Conservation (phyloP, 148 eudicot species). For the Fagopyrum esculentum region DNA sequence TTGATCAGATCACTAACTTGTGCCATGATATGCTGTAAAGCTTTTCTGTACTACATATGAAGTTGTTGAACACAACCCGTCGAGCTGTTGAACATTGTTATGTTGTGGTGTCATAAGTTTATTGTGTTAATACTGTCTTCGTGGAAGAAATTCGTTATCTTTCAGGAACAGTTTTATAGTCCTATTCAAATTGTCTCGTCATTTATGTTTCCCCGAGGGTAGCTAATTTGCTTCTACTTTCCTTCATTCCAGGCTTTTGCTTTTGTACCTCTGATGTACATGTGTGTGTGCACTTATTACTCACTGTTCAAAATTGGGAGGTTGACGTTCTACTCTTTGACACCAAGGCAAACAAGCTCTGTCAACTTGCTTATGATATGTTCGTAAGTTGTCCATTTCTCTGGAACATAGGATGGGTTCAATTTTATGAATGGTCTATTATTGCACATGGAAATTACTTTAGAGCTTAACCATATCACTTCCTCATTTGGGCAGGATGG, state of each 20-base stretch:
- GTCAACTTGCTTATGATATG: constrained; percentile 92
- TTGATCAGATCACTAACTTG: neutral
- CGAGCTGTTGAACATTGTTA: neutral
- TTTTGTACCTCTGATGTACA: constrained; percentile 85
- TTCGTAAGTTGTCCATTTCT: constrained; percentile 54
- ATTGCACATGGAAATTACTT: neutral
- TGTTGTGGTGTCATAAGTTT: neutral
- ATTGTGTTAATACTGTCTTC: neutral
- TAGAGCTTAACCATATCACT: neutral
- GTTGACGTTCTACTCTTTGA: constrained; percentile 83
- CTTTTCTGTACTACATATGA: neutral
- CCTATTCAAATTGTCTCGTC: neutral
- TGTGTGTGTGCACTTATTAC: constrained; percentile 91
- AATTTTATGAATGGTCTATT: neutral
- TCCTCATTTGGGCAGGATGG: constrained; percentile 56
- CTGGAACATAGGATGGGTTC: neutral
- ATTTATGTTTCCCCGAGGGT: neutral
- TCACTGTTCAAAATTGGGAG: constrained; percentile 80
- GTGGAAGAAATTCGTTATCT: neutral
- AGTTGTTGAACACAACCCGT: neutral
- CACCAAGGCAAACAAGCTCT: constrained; percentile 91
- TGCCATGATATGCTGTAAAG: neutral
- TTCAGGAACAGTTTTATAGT: neutral
- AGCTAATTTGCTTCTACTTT: constrained; percentile 5
- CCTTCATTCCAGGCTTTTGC: constrained; percentile 51